A percentile compares a stretch with the other conserved stretches of the same genome.
These are phyloP conservation scores for Thermochaetoides thermophila DNA, from an alignment of 495 filamentous ascomycete genomes.

Conservation along the genomic window DNA sequence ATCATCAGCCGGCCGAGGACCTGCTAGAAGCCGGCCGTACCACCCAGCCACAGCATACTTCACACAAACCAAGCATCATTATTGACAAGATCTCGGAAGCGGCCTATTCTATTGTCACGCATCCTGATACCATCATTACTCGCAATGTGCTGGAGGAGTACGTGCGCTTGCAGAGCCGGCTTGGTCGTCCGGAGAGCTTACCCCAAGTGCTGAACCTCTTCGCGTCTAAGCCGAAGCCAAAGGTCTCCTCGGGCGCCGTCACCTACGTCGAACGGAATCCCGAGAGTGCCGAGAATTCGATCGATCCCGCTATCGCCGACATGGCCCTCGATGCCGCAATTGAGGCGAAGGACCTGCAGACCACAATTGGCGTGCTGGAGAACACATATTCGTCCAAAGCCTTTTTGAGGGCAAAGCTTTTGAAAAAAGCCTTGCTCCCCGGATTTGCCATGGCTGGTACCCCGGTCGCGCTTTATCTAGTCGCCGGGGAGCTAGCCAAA, in stretches of 20 bases:
- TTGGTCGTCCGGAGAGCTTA: constrained; percentile 56
- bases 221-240: constrained; percentile 65
- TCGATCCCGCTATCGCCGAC: constrained; percentile 50
- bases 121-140: constrained; percentile 73
- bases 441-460: constrained; percentile 31
- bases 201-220: constrained; percentile 71
- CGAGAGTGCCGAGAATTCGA: constrained; percentile 49
- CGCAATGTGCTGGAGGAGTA: constrained; percentile 52
- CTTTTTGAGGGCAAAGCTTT: constrained; percentile 50
- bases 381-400: constrained; percentile 60
- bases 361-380: constrained; percentile 68
- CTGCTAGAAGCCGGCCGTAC: too few species aligned
- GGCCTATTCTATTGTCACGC: constrained; percentile 50
- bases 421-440: constrained; percentile 30
- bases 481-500: constrained; percentile 44
- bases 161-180: constrained; percentile 52
- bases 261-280: constrained; percentile 50
- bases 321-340: constrained; percentile 65
- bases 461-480: constrained; percentile 53
- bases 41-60: too few species aligned
- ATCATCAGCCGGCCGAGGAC: too few species aligned
- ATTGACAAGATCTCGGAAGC: constrained; percentile 32
- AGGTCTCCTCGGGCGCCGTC: constrained; percentile 40
- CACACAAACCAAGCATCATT: too few species aligned
- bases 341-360: constrained; percentile 53